These are phyloP conservation scores for Phoma herbarum DNA, from an alignment of 2,329 filamentous ascomycete species.

Conservation along the genomic window DNA sequence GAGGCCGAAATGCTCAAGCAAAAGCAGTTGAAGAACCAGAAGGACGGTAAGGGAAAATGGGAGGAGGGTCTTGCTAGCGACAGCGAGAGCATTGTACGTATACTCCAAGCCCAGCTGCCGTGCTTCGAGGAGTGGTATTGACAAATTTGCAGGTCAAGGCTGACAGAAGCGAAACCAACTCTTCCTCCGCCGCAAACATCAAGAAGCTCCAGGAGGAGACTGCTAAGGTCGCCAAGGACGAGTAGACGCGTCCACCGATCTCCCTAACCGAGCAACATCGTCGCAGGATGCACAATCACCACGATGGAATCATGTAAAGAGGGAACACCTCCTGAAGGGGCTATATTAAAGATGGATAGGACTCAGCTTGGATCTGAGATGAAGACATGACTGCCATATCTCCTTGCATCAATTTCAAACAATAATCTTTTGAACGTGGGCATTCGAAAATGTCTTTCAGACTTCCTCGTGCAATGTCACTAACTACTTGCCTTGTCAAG, in stretches of 20 bases:
- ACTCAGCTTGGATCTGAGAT: constrained; percentile 3
- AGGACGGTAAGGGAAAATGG: constrained; percentile 55
- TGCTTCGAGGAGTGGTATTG: neutral
- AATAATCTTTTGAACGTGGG: neutral
- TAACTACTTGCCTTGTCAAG: neutral
- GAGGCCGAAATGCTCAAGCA: constrained; percentile 56
- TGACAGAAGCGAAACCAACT: constrained; percentile 53
- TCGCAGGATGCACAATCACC: neutral
- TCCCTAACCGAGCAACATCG: neutral
- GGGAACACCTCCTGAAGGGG: neutral
- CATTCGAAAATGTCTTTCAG: neutral
- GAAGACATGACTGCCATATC: constrained; percentile 4
- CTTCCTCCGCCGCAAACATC: constrained; percentile 52
- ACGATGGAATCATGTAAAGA: neutral
- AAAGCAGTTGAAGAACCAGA: constrained; percentile 54
- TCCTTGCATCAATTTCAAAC: constrained; percentile 10
- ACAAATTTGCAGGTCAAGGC: constrained; percentile 50
- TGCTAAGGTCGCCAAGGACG: constrained; percentile 46
- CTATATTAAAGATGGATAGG: neutral
- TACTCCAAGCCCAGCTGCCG: neutral
- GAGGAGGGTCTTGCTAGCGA: constrained; percentile 55
- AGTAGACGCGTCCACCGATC: neutral
- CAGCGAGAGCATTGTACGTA: constrained; percentile 53
- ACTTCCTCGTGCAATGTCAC: neutral
- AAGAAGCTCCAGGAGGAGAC: constrained; percentile 58